Evolutionary conservation across 306 rosid species (phyloP).

Genomic region (Arachis stenosperma): DNA sequence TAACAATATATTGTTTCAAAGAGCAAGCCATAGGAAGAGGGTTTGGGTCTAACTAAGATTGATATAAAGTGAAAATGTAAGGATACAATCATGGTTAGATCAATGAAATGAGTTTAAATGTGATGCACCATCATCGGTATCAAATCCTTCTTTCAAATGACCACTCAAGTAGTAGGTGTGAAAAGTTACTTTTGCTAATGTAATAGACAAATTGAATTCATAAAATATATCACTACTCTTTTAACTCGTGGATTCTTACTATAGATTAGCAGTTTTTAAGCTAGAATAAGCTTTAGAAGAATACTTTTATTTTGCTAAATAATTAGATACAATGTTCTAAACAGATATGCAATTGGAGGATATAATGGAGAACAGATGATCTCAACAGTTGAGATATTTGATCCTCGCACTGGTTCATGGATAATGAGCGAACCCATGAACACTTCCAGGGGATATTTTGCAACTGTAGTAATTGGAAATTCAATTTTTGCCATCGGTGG

Average conservation of each 20-base stretch:
- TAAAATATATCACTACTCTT: background rate
- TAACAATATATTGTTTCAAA: background rate
- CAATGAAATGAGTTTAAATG: no score
- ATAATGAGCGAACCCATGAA: constrained; percentile 43
- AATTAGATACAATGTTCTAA: background rate
- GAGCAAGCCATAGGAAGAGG: background rate
- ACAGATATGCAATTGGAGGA: constrained; percentile 58
- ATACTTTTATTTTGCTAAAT: background rate
- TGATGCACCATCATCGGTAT: no score
- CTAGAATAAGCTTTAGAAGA: background rate
- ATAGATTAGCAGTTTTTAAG: no score
- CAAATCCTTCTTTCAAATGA: no score
- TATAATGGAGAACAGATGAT: constrained; percentile 41
- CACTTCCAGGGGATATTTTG: constrained; percentile 40
- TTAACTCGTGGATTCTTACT: no score
- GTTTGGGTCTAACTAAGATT: no score
- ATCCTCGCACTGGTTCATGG: constrained; percentile 53
- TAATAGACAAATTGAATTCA: no score
- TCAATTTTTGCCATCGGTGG: constrained; percentile 52
- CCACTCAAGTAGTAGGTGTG: no score
- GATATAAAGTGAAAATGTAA: no score
- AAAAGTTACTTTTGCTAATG: no score
- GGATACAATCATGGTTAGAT: no score
- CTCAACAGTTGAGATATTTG: constrained; percentile 53
- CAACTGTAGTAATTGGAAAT: constrained; percentile 43